phyloP scores from a whole-genome alignment of 176 grass and related monocot species.

The Lolium perenne region DNA sequence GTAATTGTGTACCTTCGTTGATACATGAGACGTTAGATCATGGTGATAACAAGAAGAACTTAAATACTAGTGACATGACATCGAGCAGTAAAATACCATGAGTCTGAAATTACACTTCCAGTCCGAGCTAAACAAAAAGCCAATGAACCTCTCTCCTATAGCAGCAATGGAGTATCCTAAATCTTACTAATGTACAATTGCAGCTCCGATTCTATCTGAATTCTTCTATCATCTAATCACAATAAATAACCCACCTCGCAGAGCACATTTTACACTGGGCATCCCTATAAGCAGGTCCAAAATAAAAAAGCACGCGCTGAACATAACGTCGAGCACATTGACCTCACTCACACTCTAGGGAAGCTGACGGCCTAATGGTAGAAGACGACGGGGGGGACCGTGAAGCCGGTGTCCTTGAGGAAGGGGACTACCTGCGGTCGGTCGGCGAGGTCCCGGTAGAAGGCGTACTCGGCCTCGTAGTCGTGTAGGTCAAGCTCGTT shows the following conservation, averaged over 20 bases:
- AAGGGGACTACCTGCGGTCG: slow-evolving; percentile 80
- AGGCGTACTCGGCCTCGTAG: slow-evolving; percentile 90
- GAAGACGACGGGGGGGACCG: slow-evolving; percentile 73
- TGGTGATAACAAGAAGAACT: not conserved
- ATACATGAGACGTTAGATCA: not conserved
- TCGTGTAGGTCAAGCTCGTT: slow-evolving; percentile 88
- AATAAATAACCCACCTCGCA: slow-evolving; percentile 36
- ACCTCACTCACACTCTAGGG: not conserved
- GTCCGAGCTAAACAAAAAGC: slow-evolving; percentile 31
- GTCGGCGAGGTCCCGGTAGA: slow-evolving; percentile 75
- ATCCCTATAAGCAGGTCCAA: slow-evolving; percentile 7
- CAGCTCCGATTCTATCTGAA: slow-evolving; percentile 42
- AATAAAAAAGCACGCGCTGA: not conserved
- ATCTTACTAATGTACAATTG: slow-evolving; percentile 44
- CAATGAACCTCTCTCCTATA: slow-evolving; percentile 32
- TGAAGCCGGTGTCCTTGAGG: slow-evolving; percentile 66
- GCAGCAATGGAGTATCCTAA: slow-evolving; percentile 47
- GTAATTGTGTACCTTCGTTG: not conserved
- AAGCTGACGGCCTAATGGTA: slow-evolving; percentile 55
- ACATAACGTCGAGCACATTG: slow-evolving; percentile 46
- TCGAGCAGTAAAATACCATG: not conserved
- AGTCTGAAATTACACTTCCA: slow-evolving; percentile 50
- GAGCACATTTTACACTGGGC: slow-evolving; percentile 46
- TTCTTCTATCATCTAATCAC: slow-evolving; percentile 50
- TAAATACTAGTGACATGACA: not conserved